Evolutionary conservation across 345 rosid genomes (phyloP).

Genomic region (Excoecaria agallocha): DNA sequence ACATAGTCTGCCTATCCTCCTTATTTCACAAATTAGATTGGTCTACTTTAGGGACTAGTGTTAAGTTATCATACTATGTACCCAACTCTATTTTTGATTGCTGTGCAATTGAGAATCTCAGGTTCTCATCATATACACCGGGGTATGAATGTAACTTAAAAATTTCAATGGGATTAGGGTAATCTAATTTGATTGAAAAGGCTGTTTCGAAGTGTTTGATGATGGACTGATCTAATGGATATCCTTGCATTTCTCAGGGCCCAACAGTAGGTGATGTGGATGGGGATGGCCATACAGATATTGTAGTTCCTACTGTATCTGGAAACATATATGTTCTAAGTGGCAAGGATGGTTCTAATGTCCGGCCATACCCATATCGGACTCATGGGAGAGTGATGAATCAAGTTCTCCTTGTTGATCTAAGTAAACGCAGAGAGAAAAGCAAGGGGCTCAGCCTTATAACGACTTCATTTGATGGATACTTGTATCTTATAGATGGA

Average conservation of each 20-base stretch:
- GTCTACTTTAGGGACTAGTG: neutral
- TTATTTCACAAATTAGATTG: constrained; percentile 1
- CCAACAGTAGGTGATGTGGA: constrained; percentile 91
- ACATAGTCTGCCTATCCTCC: too few species aligned
- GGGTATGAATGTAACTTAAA: neutral
- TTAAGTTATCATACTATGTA: neutral
- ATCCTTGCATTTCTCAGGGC: constrained; percentile 52
- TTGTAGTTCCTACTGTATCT: constrained; percentile 87
- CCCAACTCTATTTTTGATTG: neutral
- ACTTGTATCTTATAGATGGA: constrained; percentile 94
- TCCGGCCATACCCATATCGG: constrained; percentile 91
- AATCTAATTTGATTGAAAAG: neutral
- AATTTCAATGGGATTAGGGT: neutral
- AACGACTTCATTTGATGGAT: constrained; percentile 95
- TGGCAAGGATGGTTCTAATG: constrained; percentile 86
- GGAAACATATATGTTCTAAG: constrained; percentile 91
- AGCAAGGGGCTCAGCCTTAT: constrained; percentile 86
- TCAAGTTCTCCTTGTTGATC: constrained; percentile 93
- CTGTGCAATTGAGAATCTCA: neutral
- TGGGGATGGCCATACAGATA: constrained; percentile 94
- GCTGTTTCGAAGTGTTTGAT: constrained; percentile 1
- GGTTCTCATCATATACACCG: neutral
- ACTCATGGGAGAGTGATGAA: constrained; percentile 99
- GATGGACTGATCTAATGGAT: constrained; percentile 18
- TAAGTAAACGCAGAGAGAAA: constrained; percentile 73